Percentiles rank a stretch among this genome's conserved stretches.
Conservation (phyloP, 2,329 filamentous ascomycete species). For the Microcyclospora tardicrescens region DNA sequence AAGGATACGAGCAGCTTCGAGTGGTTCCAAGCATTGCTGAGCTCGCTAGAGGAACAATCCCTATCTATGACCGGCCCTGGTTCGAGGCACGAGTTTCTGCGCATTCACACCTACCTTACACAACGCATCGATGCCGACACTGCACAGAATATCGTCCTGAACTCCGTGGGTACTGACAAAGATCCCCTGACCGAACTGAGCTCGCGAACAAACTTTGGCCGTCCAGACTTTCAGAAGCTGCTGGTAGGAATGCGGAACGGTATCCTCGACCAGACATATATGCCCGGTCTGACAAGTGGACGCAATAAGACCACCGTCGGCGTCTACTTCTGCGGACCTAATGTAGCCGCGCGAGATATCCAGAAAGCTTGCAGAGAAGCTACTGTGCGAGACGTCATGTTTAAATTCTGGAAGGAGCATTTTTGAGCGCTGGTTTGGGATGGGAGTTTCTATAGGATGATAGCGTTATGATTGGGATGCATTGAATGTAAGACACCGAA, state of each 20-base stretch:
- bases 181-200: slow-evolving; percentile 89
- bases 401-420: slow-evolving; percentile 99
- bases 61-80: slow-evolving; percentile 43
- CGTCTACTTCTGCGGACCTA: slow-evolving; percentile 96
- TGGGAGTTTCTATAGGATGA: no score
- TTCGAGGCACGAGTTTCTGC: slow-evolving; percentile 68
- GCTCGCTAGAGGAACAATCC: slow-evolving; percentile 79
- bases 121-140: slow-evolving; percentile 86
- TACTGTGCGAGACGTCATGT: slow-evolving; percentile 66
- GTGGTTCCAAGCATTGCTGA: slow-evolving; percentile 94
- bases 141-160: slow-evolving; percentile 91
- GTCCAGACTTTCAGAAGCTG: slow-evolving; percentile 74
- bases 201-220: slow-evolving; percentile 83
- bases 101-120: slow-evolving; percentile 96
- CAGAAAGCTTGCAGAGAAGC: slow-evolving; percentile 64
- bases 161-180: slow-evolving; percentile 74
- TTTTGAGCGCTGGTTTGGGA: slow-evolving; percentile 16
- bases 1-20: slow-evolving; percentile 92
- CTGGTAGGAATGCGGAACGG: slow-evolving; percentile 79
- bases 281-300: slow-evolving; percentile 56
- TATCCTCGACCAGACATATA: slow-evolving; percentile 72
- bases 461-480: no score
- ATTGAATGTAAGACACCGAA: no score
- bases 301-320: slow-evolving; percentile 73
- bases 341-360: slow-evolving; percentile 66